These are phyloP conservation scores for Dendrostoma leiphaemia DNA, from an alignment of 2,329 filamentous ascomycete genomes.

Conservation along the genomic window DNA sequence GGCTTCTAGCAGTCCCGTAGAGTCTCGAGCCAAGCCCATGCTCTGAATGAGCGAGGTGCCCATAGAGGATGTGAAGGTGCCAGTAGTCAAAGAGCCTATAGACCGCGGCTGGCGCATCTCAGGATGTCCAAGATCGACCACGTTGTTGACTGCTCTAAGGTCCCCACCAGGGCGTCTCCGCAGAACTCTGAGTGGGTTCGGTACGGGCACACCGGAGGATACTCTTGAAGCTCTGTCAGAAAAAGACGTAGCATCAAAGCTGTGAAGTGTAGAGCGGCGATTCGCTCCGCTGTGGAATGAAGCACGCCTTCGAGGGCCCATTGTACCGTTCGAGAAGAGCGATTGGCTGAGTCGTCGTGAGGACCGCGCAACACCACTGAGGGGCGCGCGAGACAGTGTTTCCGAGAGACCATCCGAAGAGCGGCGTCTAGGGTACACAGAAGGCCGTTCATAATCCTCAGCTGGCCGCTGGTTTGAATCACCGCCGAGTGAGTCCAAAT, in stretches of 20 bases:
- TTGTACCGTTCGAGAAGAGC: constrained; percentile 48
- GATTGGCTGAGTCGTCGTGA: constrained; percentile 47
- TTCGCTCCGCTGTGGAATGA: constrained; percentile 59
- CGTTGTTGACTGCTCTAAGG: constrained; percentile 65
- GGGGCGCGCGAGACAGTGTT: constrained; percentile 30
- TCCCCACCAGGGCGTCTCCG: constrained; percentile 74
- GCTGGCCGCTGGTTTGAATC: constrained; percentile 23
- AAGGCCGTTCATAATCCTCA: constrained; percentile 33
- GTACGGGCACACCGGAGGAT: constrained; percentile 42
- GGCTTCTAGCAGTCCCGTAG: constrained; percentile 44
- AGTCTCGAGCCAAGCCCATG: constrained; percentile 30
- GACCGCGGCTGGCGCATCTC: constrained; percentile 54
- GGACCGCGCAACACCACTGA: constrained; percentile 37
- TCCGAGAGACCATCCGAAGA: constrained; percentile 27
- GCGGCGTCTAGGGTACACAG: constrained; percentile 29
- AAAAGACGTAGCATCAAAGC: constrained; percentile 59
- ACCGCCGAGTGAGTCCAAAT: constrained; percentile 38
- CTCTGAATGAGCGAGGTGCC: constrained; percentile 55
- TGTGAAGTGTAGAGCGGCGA: constrained; percentile 50
- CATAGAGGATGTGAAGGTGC: constrained; percentile 54
- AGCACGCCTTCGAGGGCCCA: constrained; percentile 53
- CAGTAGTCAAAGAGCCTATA: constrained; percentile 55
- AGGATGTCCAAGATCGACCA: constrained; percentile 56
- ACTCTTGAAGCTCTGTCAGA: constrained; percentile 49
- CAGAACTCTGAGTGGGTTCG: constrained; percentile 60